Base-by-base conservation (phyloP, 2,329 filamentous ascomycete genomes). In the Thielaviopsis musarum region DNA sequence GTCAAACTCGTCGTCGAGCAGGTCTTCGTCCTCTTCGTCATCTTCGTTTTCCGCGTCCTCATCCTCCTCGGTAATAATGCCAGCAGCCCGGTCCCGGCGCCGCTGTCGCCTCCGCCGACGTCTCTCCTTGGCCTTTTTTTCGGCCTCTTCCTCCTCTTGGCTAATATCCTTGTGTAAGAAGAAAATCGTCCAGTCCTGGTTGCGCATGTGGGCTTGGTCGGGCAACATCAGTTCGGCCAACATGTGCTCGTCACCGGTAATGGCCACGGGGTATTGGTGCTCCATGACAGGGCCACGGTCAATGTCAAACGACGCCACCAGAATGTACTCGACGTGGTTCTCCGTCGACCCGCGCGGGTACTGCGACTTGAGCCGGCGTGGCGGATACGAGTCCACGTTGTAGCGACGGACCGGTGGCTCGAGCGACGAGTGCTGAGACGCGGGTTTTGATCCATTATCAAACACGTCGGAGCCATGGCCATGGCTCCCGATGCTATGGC, bases 121-220 rank as follows among this genome's bases (percentile, higher is more conserved):
- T 59, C 69, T 75, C 66, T 78, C 73, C 65, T 77, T 75, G 66
- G 77, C 74, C 64, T 79, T 84, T 48, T 76, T 76, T 65, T 88
- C 85, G 60, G 83, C 80, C 30, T 90, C 87, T 62, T 95, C 91
- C 60, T 91, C 87, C 62, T 88, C 85, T 56, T 85, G 83, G 62
- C 83, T 91, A 3, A 85, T 88, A 70, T 98, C 93, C 70, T 97
- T 97, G 74, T 98, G 93, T 60, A 98, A 71, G 69, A 98, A 98
- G 75, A 98, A 98, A 59, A 97, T 95, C 51, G 93, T 98, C 93
- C 93, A 98, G 70, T 98, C 93, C 72, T 97, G 91, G 67, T 87
- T 91, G 48, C 93, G 82, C 62, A 93, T 83, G 72, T 98, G 93
- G 22, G 91, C 90, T 72, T 97, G 91, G 71, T 98, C 93, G 0